phyloP scores from a whole-genome alignment of 1,139 yeast genomes.

The Pichia sp. region DNA sequence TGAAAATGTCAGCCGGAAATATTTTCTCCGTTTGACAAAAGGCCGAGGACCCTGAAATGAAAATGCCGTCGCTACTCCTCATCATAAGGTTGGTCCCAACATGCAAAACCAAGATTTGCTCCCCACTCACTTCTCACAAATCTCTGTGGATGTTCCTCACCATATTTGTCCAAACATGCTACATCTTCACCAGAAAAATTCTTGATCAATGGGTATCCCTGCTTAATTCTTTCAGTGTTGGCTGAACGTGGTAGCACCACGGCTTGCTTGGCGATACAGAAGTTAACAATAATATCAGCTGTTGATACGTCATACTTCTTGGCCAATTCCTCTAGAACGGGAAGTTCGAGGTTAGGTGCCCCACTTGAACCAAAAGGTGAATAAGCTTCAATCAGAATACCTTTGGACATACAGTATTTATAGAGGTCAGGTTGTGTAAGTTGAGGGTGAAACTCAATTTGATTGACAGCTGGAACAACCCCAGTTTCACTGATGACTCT shows the following conservation, averaged over 20 bases:
- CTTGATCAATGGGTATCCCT: slow-evolving; percentile 13
- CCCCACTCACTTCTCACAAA: slow-evolving; percentile 26
- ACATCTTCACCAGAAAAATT: slow-evolving; percentile 31
- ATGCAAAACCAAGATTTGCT: slow-evolving; percentile 15
- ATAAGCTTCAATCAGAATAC: slow-evolving; percentile 63
- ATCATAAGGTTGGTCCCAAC: slow-evolving; percentile 8
- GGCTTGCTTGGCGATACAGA: slow-evolving; percentile 65
- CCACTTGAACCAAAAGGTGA: slow-evolving; percentile 71
- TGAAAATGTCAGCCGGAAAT: too few species aligned
- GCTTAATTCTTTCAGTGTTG: slow-evolving; percentile 27
- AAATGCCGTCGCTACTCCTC: too few species aligned
- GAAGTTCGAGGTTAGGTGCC: slow-evolving; percentile 53
- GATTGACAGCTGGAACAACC: slow-evolving; percentile 54
- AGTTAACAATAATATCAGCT: slow-evolving; percentile 58
- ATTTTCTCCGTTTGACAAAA: too few species aligned
- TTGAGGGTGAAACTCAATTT: slow-evolving; percentile 69
- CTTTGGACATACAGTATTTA: slow-evolving; percentile 43
- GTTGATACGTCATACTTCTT: slow-evolving; percentile 45
- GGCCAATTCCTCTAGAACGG: slow-evolving; percentile 43
- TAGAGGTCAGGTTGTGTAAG: slow-evolving; percentile 62
- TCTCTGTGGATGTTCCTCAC: slow-evolving; percentile 35
- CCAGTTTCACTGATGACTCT: slow-evolving; percentile 37
- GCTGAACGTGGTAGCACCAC: slow-evolving; percentile 70
- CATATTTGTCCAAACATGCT: slow-evolving; percentile 33
- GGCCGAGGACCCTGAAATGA: too few species aligned